Base-by-base conservation (phyloP, 805 yeast species). In the Saturnispora bothae region DNA sequence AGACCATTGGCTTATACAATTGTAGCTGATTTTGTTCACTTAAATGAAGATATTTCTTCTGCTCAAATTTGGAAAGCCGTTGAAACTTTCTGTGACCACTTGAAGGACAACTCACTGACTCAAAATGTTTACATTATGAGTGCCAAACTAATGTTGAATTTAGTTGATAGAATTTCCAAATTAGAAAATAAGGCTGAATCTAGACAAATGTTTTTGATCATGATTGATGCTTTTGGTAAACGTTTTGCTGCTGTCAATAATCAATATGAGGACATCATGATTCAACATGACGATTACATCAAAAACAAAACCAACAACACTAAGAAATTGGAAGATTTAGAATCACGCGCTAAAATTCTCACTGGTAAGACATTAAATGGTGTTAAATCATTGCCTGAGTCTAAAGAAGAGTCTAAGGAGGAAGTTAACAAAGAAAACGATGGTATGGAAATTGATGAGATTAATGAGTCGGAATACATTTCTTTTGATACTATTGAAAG, bases 111-210 rank as follows among this genome's bases (percentile, higher is more conserved):
- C 45, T 64, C 88, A 0, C 61, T 92, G 45, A 92, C 94, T 1
- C 69, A 84, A 43, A 83, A 94, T 5, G 95, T 88, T 27, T 97
- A 94, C 57, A 83, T 88, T 8, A 86, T 92, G 96, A 83, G 96
- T 60, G 95, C 96, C 3, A 89, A 88, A 59, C 64, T 92, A 23
- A 60, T 92, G 23, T 60, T 89, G 44, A 94, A 92, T 56, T 64
- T 94, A 49, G 89, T 92, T 16, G 98, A 94, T 48, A 66, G 94
- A 31, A 81, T 92, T 28, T 69, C 82, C 71, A 81, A 82, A 50
- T 59, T 88, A 48, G 88, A 83, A 29, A 81, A 82, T 38, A 83
- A 83, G 47, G 70, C 74, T 20, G 95, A 92, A 45, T 82, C 85
- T 3, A 67, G 92, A 38, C 94, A 85, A 55, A 63, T 94, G 38